A percentile compares a stretch with the other conserved stretches of the same genome.
phyloP scores from a whole-genome alignment of 2,329 filamentous ascomycete genomes.

The Dendrostoma leiphaemia region DNA sequence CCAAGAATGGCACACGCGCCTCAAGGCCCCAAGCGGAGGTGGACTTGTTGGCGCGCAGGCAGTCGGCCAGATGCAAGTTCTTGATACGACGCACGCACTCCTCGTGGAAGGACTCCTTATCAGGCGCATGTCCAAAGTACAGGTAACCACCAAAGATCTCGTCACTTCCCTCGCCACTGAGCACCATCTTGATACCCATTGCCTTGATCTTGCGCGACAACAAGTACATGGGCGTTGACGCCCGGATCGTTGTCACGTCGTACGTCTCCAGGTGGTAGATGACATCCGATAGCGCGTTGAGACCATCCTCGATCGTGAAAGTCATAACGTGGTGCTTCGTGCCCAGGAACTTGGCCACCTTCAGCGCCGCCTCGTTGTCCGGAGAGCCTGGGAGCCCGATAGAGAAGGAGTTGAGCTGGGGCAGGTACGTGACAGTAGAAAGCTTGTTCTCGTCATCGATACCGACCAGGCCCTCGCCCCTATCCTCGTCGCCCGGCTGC shows the following conservation, averaged over 20 bases:
- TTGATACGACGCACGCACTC: conserved; percentile 94
- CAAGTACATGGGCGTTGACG: conserved; percentile 98
- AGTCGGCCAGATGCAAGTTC: conserved; percentile 95
- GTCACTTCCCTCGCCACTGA: conserved; percentile 94
- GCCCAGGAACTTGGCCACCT: conserved; percentile 94
- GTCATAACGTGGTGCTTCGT: conserved; percentile 98
- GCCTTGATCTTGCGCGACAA: conserved; percentile 98
- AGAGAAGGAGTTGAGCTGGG: conserved; percentile 97
- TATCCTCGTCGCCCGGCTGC: conserved; percentile 50
- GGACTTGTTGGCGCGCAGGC: conserved; percentile 97
- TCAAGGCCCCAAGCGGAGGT: conserved; percentile 97
- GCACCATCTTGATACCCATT: conserved; percentile 99
- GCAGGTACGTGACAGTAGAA: conserved; percentile 85
- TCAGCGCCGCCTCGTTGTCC: conserved; percentile 85
- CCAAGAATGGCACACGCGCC: conserved; percentile 94
- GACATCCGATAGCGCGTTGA: conserved; percentile 95
- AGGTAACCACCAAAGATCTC: conserved; percentile 99
- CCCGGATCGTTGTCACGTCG: conserved; percentile 97
- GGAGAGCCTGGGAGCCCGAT: conserved; percentile 92
- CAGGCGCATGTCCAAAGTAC: conserved; percentile 94
- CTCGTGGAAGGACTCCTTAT: conserved; percentile 89
- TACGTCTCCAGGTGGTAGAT: conserved; percentile 98
- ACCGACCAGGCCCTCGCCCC: conserved; percentile 76
- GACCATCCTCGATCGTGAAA: conserved; percentile 94
- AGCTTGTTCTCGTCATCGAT: conserved; percentile 92